Base-by-base conservation (phyloP, 2,329 filamentous ascomycete species). In the Colletotrichum liaoningense region DNA sequence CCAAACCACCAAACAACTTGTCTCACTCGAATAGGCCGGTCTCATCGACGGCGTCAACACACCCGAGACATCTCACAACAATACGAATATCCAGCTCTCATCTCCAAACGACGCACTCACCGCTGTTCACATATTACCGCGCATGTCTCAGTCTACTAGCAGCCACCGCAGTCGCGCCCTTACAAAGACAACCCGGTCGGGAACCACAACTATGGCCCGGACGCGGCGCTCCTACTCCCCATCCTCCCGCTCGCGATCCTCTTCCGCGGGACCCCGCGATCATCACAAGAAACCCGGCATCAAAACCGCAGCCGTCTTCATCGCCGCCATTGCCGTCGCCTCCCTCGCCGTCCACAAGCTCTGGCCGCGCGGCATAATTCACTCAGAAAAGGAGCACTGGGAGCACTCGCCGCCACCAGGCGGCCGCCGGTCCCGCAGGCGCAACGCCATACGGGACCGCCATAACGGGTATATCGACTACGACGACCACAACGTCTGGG, bases 321-420 rank as follows among this genome's bases (percentile, higher is more conserved):
- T 83, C 35, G 81, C 81, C 11, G 80, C 80, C 35, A 79, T 83
- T 19, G 82, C 81, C 38, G 77, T 83, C 38, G 81, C 81, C 28
- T 78, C 81, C 12, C 75, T 83, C 55, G 75, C 81, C 49, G 80
- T 81, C 52, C 80, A 80, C 74, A 81, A 80, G 67, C 76, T 81
- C 74, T 83, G 82, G 81, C 80, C 80, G 35, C 82, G 81, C 73
- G 77, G 77, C 6, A 73, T 77, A 55, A 42, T 78, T 24, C 75
- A 80, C 66, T 78, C 78, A 14, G 79, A 76, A 22, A 75, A 79
- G 33, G 78, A 81, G 12, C 76, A 80, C 22, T 82, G 81, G 80
- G 79, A 79, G 16, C 46, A 52, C 22, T 22, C 35, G 11, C 22
- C 46, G 22, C 28, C 70, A 22, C 42, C 63, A 12, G 14, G 30